A percentile compares a stretch with the other conserved stretches of the same genome.
Conservation (phyloP, 441 rosid species). For the Rhodomyrtus psidioides region DNA sequence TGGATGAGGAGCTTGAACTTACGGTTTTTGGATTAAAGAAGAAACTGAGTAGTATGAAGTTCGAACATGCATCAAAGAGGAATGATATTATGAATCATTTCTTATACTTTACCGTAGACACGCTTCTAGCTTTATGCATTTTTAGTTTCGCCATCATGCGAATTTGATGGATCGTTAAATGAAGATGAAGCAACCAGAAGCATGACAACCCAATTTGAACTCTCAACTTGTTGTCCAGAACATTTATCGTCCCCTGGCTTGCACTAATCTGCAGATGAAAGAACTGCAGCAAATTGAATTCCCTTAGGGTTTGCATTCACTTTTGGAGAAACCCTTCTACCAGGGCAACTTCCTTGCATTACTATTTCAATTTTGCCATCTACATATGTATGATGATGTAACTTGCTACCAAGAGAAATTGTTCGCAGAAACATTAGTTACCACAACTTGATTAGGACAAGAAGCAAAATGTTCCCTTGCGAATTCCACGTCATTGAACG, state of each 20-base stretch:
- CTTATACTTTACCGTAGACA: too few relatives aligned
- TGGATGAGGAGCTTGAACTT: too few relatives aligned
- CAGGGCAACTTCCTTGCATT: conserved; percentile 67
- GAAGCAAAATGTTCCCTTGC: conserved; percentile 79
- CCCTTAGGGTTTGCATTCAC: conserved; percentile 40
- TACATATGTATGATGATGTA: conserved; percentile 41
- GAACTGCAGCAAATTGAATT: conserved; percentile 60
- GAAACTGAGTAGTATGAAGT: too few relatives aligned
- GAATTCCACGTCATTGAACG: conserved; percentile 62
- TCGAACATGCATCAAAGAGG: too few relatives aligned
- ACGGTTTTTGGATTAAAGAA: too few relatives aligned
- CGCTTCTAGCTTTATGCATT: too few relatives aligned
- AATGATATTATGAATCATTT: too few relatives aligned
- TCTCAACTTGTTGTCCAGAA: conserved; percentile 51
- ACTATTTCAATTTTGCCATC: conserved; percentile 44
- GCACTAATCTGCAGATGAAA: conserved; percentile 47
- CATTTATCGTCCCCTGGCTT: conserved; percentile 27
- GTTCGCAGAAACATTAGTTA: conserved; percentile 54
- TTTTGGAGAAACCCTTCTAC: conserved; percentile 49
- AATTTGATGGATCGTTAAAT: conserved; percentile 60
- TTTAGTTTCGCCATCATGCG: too few relatives aligned
- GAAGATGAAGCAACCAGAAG: conserved; percentile 67
- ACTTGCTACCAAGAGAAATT: conserved; percentile 55
- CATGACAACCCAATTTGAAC: conserved; percentile 69
- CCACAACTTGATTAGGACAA: conserved; percentile 69